phyloP scores from a whole-genome alignment of 805 yeast species.

The Babjeviella inositovora region DNA sequence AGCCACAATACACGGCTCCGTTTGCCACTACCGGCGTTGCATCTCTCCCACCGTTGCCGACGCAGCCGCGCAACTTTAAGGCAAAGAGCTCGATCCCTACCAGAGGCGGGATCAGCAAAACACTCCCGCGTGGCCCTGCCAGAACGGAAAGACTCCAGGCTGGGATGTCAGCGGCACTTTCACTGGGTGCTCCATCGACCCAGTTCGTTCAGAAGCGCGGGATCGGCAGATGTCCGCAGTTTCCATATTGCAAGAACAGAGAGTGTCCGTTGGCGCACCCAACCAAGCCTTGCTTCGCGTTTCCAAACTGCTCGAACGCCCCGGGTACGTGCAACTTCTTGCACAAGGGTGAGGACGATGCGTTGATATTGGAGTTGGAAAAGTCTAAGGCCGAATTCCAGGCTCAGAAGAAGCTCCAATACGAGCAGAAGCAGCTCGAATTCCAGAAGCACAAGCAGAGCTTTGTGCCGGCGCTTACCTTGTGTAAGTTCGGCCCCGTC shows the following conservation, averaged over 20 bases:
- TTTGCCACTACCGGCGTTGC: too few relatives aligned
- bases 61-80: too few relatives aligned
- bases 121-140: too few relatives aligned
- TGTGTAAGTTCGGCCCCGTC: conserved; percentile 63
- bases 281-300: conserved; percentile 54
- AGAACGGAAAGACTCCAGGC: not conserved
- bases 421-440: conserved; percentile 14
- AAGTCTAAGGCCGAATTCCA: conserved; percentile 36
- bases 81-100: too few relatives aligned
- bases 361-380: conserved; percentile 50
- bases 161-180: not conserved
- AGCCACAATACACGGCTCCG: too few relatives aligned
- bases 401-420: conserved; percentile 18
- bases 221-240: conserved; percentile 51
- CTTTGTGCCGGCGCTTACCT: conserved; percentile 22
- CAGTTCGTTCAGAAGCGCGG: conserved; percentile 25
- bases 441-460: conserved; percentile 12
- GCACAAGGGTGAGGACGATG: conserved; percentile 79
- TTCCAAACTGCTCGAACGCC: conserved; percentile 63
- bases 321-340: conserved; percentile 73
- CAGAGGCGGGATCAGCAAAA: too few relatives aligned
- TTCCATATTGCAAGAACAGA: conserved; percentile 56
- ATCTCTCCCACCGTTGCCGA: too few relatives aligned
- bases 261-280: conserved; percentile 74
- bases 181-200: not conserved